These are phyloP conservation scores for Fusarium sp. DNA, from an alignment of 2,329 filamentous ascomycete species.

Conservation along the genomic window DNA sequence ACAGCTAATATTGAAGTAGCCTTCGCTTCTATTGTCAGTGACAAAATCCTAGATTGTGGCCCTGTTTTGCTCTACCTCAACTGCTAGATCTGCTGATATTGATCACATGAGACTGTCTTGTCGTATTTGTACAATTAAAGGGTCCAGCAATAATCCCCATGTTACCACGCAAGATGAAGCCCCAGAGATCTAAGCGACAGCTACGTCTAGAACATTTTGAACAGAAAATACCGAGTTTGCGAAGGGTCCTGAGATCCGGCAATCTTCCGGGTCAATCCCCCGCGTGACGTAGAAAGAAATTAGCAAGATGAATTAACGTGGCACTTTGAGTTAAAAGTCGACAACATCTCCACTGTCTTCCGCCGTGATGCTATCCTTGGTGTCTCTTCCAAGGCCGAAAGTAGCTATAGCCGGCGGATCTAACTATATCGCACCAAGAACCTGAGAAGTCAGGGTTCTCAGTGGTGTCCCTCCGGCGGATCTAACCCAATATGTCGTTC, in stretches of 20 bases:
- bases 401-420: slow-evolving; percentile 30
- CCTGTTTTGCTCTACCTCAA: not conserved
- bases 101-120: not conserved
- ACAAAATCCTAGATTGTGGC: not conserved
- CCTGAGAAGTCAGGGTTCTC: not conserved
- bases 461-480: slow-evolving; percentile 25
- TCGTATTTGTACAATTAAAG: not conserved
- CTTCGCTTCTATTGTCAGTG: not conserved
- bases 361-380: slow-evolving; percentile 33
- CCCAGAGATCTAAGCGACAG: not conserved
- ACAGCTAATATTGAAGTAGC: too few relatives aligned
- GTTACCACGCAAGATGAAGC: not conserved
- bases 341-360: slow-evolving; percentile 29
- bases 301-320: slow-evolving; percentile 32
- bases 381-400: not conserved
- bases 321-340: slow-evolving; percentile 13
- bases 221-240: slow-evolving; percentile 20
- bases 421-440: slow-evolving; percentile 23
- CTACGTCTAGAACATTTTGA: slow-evolving; percentile 16
- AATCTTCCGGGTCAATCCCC: slow-evolving; percentile 16
- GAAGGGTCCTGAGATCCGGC: not conserved
- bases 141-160: not conserved
- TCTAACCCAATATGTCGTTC: slow-evolving; percentile 26
- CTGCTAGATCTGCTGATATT: not conserved
- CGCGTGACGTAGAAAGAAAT: slow-evolving; percentile 38